Conservation (phyloP, 768 basidiomycete species). For the Tulasnella sp. region DNA sequence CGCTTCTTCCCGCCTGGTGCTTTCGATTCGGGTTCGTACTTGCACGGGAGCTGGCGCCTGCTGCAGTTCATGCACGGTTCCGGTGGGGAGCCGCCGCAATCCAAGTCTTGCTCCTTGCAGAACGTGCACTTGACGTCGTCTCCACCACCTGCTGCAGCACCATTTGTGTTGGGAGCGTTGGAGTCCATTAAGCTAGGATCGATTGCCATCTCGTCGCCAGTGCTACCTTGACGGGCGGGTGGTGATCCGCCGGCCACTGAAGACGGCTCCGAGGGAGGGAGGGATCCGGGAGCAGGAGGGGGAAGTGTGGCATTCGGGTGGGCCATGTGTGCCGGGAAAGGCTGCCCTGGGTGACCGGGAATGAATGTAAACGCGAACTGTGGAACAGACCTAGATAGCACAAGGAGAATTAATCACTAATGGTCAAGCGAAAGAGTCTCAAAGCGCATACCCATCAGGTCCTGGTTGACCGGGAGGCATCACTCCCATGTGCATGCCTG, state of each 20-base stretch:
- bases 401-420: not conserved
- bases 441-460: conserved; percentile 11
- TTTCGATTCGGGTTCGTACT: not conserved
- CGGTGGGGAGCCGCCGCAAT: not conserved
- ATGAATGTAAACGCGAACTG: conserved; percentile 19
- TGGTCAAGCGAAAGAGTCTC: too few relatives aligned
- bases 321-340: conserved; percentile 10
- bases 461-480: conserved; percentile 17
- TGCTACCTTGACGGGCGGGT: not conserved
- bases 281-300: not conserved
- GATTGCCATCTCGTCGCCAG: conserved; percentile 17
- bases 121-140: not conserved
- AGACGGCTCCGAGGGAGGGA: conserved; percentile 12
- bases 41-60: not conserved
- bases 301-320: not conserved
- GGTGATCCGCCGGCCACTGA: conserved; percentile 3
- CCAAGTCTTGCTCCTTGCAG: conserved; percentile 5
- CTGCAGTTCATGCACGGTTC: not conserved
- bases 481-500: conserved; percentile 15
- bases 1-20: not conserved
- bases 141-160: not conserved
- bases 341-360: conserved; percentile 18
- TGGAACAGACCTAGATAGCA: not conserved
- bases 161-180: not conserved
- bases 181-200: conserved; percentile 18